Evolutionary conservation across 2,329 filamentous ascomycete genomes (phyloP).

Genomic region (Fusarium mundagurra): DNA sequence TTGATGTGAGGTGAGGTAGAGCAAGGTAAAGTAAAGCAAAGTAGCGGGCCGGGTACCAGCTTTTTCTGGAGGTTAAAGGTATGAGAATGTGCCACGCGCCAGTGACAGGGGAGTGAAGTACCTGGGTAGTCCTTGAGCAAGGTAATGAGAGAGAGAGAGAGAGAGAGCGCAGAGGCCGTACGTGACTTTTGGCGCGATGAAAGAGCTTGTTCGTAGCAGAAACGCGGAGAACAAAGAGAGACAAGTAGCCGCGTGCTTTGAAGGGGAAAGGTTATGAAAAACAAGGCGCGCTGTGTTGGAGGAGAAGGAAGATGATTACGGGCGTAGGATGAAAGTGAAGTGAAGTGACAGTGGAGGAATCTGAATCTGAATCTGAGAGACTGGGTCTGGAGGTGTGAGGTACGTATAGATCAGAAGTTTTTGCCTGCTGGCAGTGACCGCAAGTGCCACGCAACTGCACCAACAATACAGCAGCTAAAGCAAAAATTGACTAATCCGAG

Average conservation of each 20-base stretch:
- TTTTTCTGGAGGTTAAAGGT: conserved; percentile 36
- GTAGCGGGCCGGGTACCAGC: conserved; percentile 33
- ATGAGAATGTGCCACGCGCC: conserved; percentile 39
- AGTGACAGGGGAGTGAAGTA: conserved; percentile 28
- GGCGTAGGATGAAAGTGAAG: conserved; percentile 27
- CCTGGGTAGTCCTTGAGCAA: conserved; percentile 5
- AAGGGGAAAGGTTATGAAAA: not conserved
- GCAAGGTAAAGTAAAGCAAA: conserved; percentile 31
- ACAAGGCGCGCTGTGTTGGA: not conserved
- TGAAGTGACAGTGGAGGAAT: conserved; percentile 26
- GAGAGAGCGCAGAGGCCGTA: conserved; percentile 17
- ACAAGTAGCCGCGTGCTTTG: not conserved
- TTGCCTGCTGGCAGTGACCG: conserved; percentile 35
- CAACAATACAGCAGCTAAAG: conserved; percentile 22
- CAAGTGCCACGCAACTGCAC: conserved; percentile 34
- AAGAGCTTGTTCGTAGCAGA: conserved; percentile 15
- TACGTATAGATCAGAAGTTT: conserved; percentile 46
- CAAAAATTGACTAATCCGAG: conserved; percentile 8
- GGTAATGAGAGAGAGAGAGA: conserved; percentile 17
- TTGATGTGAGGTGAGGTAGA: not conserved
- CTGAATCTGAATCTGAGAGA: conserved; percentile 24
- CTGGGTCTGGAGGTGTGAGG: conserved; percentile 12
- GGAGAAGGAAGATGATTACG: conserved; percentile 21
- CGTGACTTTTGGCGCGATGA: conserved; percentile 34
- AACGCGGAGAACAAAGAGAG: conserved; percentile 10